phyloP scores from a whole-genome alignment of 1,284 basidiomycete genomes.

The Ustilago crameri region DNA sequence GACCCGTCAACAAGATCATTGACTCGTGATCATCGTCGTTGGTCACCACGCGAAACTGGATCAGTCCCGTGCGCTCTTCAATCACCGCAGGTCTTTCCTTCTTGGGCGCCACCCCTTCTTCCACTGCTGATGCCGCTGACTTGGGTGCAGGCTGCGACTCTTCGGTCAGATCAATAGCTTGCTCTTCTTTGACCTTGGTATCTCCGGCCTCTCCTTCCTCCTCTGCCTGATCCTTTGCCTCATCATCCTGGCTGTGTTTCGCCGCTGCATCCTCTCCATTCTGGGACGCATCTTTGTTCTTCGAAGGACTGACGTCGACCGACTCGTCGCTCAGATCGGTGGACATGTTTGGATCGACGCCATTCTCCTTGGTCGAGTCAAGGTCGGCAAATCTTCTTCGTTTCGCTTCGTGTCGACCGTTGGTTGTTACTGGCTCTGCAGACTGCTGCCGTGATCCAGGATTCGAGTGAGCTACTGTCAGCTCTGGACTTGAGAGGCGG shows the following conservation, averaged over 20 bases:
- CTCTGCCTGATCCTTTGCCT: slow-evolving; percentile 1
- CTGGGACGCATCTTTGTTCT: not conserved
- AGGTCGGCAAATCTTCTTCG: slow-evolving; percentile 23
- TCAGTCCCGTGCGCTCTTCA: slow-evolving; percentile 85
- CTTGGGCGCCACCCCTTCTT: slow-evolving; percentile 41
- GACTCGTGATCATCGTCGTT: slow-evolving; percentile 79
- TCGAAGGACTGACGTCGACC: slow-evolving; percentile 13
- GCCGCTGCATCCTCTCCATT: slow-evolving; percentile 8
- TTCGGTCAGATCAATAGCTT: slow-evolving; percentile 42
- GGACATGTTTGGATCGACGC: slow-evolving; percentile 24
- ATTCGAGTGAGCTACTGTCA: slow-evolving; percentile 41
- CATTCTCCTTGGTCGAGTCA: slow-evolving; percentile 19
- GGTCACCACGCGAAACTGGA: slow-evolving; percentile 85
- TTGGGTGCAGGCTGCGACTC: slow-evolving; percentile 37
- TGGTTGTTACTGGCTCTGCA: slow-evolving; percentile 13
- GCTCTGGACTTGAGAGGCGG: slow-evolving; percentile 49
- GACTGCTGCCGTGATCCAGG: slow-evolving; percentile 37
- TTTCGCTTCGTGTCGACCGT: slow-evolving; percentile 33
- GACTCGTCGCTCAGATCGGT: slow-evolving; percentile 47
- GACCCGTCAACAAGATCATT: slow-evolving; percentile 86
- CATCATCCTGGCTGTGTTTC: slow-evolving; percentile 1
- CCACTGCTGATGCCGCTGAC: slow-evolving; percentile 40
- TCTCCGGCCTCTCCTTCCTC: slow-evolving; percentile 4
- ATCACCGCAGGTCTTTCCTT: slow-evolving; percentile 75
- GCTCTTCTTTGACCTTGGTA: slow-evolving; percentile 42